Evolutionary conservation across 345 rosid species (phyloP), one percentile per base, ranked within the genome.

Genomic region (Toxicodendron radicans): DNA sequence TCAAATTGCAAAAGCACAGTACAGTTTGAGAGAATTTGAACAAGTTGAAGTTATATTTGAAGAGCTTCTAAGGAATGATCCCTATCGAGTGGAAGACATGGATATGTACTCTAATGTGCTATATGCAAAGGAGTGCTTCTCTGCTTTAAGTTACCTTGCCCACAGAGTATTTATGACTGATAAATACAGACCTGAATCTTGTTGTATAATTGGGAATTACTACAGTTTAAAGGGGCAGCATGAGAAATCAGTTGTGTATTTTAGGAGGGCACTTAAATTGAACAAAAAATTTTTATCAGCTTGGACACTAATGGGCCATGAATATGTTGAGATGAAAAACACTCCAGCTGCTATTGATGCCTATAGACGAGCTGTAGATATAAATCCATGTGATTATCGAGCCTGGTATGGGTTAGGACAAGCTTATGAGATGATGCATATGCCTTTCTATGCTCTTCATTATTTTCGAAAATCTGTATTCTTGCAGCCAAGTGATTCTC

Each of bases 261-360:
- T 93, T 77, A 85, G 90, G 82, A 91, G 99, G 89, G 99, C 97
- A n/a, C 97, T 95, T 63, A 91, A 91, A 78, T 76, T 95, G 81
- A 90, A 93, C 80, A 95, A 84, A 85, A 93, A 90, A 53, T 93
- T 87, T 79, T 85, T 93, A 67, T 89, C 98, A 64, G 98, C 98
- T 62, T 95, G 99, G 99, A 95, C 98, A 12, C 91, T 95, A 59
- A 91, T 95, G 96, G 99, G 99, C 27, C 99, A 95, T 43, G 99
- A 93, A 70, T 95, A 89, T 74, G 95, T 91, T 4, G 98, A 95
- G 80, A 95, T 95, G 99, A 93, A 95, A 78, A 95, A 91, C 84
- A 91, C 92, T 2, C 90, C 99, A 61, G 97, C 99, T 58, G 99
- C 99, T 8, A 78, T 95, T 70, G 99, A 95, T 86, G 99, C 98